A percentile compares a stretch with the other conserved stretches of the same genome.
Evolutionary conservation across 192 early-diverging fungal species (phyloP).

Genomic region (Coemansia sp.): DNA sequence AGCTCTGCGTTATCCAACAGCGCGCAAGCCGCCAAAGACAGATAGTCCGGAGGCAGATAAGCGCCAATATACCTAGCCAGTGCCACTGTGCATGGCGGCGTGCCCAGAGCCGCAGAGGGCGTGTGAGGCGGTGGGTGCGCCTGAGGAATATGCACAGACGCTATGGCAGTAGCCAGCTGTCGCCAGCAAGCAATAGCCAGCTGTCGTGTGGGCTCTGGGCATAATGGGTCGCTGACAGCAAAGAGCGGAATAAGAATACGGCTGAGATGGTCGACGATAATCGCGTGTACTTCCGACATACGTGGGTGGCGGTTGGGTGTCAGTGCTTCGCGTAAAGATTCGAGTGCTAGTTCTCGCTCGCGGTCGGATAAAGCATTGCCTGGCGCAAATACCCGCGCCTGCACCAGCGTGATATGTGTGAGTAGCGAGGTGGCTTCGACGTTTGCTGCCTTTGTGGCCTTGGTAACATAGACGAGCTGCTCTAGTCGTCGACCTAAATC

Average conservation of each 20-base stretch:
- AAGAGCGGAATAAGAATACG: slow-evolving; percentile 30
- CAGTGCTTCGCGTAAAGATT: slow-evolving; percentile 23
- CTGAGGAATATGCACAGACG: slow-evolving; percentile 29
- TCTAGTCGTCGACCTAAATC: slow-evolving; percentile 13
- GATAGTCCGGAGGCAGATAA: slow-evolving; percentile 31
- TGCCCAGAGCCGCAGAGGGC: neutral
- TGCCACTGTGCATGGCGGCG: neutral
- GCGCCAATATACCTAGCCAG: slow-evolving; percentile 17
- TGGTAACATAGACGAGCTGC: slow-evolving; percentile 15
- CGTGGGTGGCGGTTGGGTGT: slow-evolving; percentile 11
- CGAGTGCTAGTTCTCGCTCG: slow-evolving; percentile 34
- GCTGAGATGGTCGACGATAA: slow-evolving; percentile 37
- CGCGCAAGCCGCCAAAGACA: slow-evolving; percentile 34
- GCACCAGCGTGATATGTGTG: slow-evolving; percentile 29
- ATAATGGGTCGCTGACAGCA: neutral
- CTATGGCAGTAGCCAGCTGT: slow-evolving; percentile 4
- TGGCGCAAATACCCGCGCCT: slow-evolving; percentile 19
- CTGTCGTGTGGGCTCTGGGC: slow-evolving; percentile 20
- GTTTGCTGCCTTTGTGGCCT: slow-evolving; percentile 15
- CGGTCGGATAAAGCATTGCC: slow-evolving; percentile 14
- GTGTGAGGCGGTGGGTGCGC: slow-evolving; percentile 2
- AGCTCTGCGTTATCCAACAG: slow-evolving; percentile 43
- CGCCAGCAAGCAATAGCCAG: slow-evolving; percentile 45
- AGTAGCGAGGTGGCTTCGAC: slow-evolving; percentile 35
- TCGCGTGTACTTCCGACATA: slow-evolving; percentile 28